Evolutionary conservation across 1,284 basidiomycete species (phyloP), one percentile per base, ranked within the genome.

Genomic region (Melanopsichium pennsylvanicum): DNA sequence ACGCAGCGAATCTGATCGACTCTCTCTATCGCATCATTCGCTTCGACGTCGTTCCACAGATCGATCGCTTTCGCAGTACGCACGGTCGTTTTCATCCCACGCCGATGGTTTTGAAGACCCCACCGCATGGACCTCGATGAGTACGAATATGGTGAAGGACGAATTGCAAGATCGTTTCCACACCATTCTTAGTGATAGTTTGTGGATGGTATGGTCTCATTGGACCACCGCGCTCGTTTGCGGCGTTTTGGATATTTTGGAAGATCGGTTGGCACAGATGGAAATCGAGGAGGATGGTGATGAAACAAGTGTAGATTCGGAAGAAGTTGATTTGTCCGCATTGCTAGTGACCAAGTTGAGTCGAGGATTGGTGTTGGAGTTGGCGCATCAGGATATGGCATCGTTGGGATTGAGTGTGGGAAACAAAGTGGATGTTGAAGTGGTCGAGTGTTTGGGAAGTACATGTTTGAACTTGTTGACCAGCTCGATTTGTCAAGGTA

Each of bases 121-220:
- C n/a, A n/a, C n/a, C n/a, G n/a, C n/a, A n/a, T n/a, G n/a, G n/a
- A n/a, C n/a, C n/a, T n/a, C n/a, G n/a, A n/a, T n/a, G n/a, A n/a
- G n/a, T n/a, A n/a, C n/a, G n/a, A n/a, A n/a, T n/a, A n/a, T n/a
- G n/a, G n/a, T 23, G 18, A 18, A 34, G 5, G 43, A 60, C 29
- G 34, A 35, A 6, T 36, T 38, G 6, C 22, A 52, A 18, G 18
- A 23, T 6, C 50, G 42, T 32, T 58, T 52, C 48, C 49, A 41
- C 16, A 46, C 50, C n/a, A 46, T 69, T 34, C 54, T 63, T 13
- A 60, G 56, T 25, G 61, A 57, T 39, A 60, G 60, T 40, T 48
- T 70, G n/a, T 70, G 61, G 60, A 70, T 60, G 56, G 67, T 70
- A 2, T 70, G 67, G 67, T 55, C 55, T 15, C 60, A 63, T 16